These are phyloP conservation scores for Claviceps africana DNA, from an alignment of 2,329 filamentous ascomycete species.

Conservation along the genomic window DNA sequence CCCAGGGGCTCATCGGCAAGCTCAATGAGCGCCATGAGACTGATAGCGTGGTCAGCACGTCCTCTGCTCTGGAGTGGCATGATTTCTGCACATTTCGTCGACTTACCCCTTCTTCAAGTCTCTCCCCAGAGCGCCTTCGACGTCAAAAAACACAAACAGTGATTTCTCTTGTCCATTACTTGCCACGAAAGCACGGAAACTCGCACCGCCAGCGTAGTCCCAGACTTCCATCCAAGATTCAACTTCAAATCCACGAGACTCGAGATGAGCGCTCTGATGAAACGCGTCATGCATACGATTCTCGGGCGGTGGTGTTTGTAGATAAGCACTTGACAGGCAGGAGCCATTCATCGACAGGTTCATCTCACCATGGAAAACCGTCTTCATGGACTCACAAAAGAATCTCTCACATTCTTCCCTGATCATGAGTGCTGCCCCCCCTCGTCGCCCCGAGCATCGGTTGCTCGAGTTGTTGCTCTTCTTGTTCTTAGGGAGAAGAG, in stretches of 20 bases:
- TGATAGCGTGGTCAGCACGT: slow-evolving; percentile 20
- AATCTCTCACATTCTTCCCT: slow-evolving; percentile 99
- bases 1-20: slow-evolving; percentile 63
- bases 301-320: slow-evolving; percentile 41
- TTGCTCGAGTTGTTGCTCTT: slow-evolving; percentile 28
- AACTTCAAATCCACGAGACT: slow-evolving; percentile 24
- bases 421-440: slow-evolving; percentile 92
- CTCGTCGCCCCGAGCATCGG: slow-evolving; percentile 41
- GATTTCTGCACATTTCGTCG: background rate
- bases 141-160: slow-evolving; percentile 80
- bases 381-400: slow-evolving; percentile 92
- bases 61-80: background rate
- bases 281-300: slow-evolving; percentile 26
- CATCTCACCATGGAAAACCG: slow-evolving; percentile 95
- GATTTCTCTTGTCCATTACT: slow-evolving; percentile 56
- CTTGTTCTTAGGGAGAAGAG: slow-evolving; percentile 44
- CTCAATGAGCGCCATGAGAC: slow-evolving; percentile 81
- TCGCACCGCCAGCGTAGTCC: slow-evolving; percentile 73
- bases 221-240: slow-evolving; percentile 62
- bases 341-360: slow-evolving; percentile 62
- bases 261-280: slow-evolving; percentile 13
- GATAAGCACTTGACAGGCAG: slow-evolving; percentile 65
- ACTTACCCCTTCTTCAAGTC: slow-evolving; percentile 81
- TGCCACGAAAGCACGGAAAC: slow-evolving; percentile 75
- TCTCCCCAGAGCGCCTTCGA: slow-evolving; percentile 49